Conservation (phyloP, 495 filamentous ascomycete species). For the Hamigera avellanea region DNA sequence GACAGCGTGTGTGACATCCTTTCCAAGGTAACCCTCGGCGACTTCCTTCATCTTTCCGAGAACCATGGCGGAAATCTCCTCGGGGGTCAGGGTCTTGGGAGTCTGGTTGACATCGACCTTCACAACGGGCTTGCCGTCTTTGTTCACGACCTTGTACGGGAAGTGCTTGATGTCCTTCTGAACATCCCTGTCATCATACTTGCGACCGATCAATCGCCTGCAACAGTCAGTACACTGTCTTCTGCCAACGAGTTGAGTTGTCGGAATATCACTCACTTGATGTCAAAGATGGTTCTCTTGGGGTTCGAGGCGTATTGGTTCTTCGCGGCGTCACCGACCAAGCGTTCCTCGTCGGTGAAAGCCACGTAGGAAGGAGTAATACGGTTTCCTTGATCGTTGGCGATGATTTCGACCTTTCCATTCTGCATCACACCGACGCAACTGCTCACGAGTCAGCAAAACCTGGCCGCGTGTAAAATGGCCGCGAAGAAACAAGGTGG, state of each 20-base stretch:
- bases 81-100: constrained; percentile 71
- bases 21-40: constrained; percentile 84
- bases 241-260: too few species aligned
- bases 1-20: constrained; percentile 93
- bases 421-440: constrained; percentile 99
- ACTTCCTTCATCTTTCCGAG: constrained; percentile 96
- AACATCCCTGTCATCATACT: constrained; percentile 75
- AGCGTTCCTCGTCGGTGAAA: constrained; percentile 93
- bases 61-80: constrained; percentile 81
- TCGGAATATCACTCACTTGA: constrained; percentile 55
- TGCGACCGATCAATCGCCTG: constrained; percentile 84
- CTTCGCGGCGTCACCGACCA: constrained; percentile 98
- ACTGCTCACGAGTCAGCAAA: constrained; percentile 15
- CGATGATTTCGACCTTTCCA: constrained; percentile 95
- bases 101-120: constrained; percentile 64
- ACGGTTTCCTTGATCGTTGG: constrained; percentile 97
- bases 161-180: constrained; percentile 82
- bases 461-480: too few species aligned
- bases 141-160: constrained; percentile 75
- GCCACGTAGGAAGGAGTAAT: constrained; percentile 98
- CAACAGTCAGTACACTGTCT: constrained; percentile 3
- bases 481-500: too few species aligned
- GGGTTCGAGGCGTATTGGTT: constrained; percentile 98
- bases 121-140: constrained; percentile 73
- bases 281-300: constrained; percentile 75